phyloP scores from a whole-genome alignment of 1,284 basidiomycete genomes.

The Boletellus deceptivus region DNA sequence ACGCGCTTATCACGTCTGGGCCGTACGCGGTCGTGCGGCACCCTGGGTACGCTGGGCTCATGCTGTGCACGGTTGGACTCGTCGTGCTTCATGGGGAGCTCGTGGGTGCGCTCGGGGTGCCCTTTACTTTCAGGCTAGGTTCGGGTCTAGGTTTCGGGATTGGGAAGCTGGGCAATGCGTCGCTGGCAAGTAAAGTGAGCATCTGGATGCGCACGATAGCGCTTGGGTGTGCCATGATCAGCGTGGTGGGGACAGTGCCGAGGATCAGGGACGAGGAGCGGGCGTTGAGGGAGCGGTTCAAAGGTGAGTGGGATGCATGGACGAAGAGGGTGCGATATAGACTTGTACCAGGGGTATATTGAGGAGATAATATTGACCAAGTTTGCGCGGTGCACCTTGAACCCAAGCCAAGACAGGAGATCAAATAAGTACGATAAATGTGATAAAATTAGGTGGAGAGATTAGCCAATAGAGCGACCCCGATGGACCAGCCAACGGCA shows the following conservation, averaged over 20 bases:
- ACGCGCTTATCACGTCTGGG: conserved; percentile 30
- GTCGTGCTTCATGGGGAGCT: conserved; percentile 7
- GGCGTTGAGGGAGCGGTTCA: conserved; percentile 12
- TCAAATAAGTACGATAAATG: no score
- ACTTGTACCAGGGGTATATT: conserved; percentile 25
- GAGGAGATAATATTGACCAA: neutral
- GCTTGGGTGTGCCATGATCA: conserved; percentile 9
- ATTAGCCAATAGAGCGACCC: no score
- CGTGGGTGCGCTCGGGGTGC: no score
- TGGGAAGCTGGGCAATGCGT: no score
- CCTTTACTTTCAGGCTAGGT: no score
- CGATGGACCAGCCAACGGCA: conserved; percentile 4
- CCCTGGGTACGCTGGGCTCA: conserved; percentile 30
- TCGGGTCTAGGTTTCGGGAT: no score
- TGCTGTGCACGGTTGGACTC: conserved; percentile 15
- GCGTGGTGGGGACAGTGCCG: conserved; percentile 5
- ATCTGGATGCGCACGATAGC: conserved; percentile 8
- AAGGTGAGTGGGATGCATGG: conserved; percentile 24
- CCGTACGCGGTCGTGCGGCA: conserved; percentile 31
- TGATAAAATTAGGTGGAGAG: no score
- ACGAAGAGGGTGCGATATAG: conserved; percentile 14
- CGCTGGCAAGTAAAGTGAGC: no score
- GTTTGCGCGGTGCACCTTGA: no score
- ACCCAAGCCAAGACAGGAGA: no score
- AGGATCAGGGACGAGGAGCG: conserved; percentile 18